A percentile compares a stretch with the other conserved stretches of the same genome.
These are phyloP conservation scores for Pythium scleroteichum DNA, from an alignment of 352 stramenopile genomes.

Conservation along the genomic window DNA sequence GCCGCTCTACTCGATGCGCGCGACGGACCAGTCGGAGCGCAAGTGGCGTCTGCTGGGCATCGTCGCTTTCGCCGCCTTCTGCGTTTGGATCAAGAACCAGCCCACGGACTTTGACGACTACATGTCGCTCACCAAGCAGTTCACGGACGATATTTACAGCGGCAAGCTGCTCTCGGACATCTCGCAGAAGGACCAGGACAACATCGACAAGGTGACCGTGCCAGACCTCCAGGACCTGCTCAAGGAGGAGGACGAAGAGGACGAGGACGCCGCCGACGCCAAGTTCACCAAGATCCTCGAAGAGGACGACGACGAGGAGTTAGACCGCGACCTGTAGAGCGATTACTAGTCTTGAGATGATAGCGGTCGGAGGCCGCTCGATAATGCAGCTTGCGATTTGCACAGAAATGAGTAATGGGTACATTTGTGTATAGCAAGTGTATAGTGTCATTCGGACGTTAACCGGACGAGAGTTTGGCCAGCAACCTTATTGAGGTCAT, in stretches of 20 bases:
- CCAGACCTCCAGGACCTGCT: conserved; percentile 84
- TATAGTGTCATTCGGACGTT: conserved; percentile 14
- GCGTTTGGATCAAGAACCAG: conserved; percentile 98
- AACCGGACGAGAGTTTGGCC: neutral
- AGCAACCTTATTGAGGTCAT: neutral
- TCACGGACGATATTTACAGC: conserved; percentile 99
- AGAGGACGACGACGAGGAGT: conserved; percentile 61
- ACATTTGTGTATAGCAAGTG: conserved; percentile 7
- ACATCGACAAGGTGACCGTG: conserved; percentile 96
- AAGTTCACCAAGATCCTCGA: conserved; percentile 85
- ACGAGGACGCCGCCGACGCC: conserved; percentile 43
- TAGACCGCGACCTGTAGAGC: conserved; percentile 73
- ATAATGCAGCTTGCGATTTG: conserved; percentile 1
- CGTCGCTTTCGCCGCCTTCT: conserved; percentile 94
- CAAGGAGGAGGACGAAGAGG: conserved; percentile 82
- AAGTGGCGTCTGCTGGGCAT: conserved; percentile 94
- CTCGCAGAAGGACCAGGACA: conserved; percentile 97
- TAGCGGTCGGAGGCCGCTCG: too few relatives aligned
- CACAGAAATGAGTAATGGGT: neutral
- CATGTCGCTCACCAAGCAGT: conserved; percentile 98
- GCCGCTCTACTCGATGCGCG: conserved; percentile 89
- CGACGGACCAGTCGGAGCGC: conserved; percentile 90
- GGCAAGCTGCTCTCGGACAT: conserved; percentile 98
- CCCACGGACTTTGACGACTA: conserved; percentile 99
- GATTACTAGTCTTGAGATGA: neutral